Conservation (phyloP, 257 asterid genomes). For the Fraxinus anomala region DNA sequence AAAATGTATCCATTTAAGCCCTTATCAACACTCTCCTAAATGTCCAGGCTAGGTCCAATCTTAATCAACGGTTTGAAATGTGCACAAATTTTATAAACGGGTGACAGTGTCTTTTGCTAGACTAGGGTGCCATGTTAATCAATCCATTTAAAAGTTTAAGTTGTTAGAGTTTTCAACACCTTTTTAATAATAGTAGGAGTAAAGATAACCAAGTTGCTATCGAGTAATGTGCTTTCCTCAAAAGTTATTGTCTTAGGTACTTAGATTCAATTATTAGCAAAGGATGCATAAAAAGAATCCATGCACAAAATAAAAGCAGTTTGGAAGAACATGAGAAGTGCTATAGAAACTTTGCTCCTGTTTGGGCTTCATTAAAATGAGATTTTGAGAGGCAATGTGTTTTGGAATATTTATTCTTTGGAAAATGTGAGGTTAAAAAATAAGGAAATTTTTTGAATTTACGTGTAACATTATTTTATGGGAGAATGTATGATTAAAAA, state of each 20-base stretch:
- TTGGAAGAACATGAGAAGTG: no score
- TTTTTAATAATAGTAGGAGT: background rate
- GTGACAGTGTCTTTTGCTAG: background rate
- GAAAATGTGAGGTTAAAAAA: no score
- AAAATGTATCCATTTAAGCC: background rate
- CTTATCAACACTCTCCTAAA: background rate
- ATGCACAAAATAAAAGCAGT: background rate
- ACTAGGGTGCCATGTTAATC: background rate
- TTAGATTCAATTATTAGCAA: background rate
- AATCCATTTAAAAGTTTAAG: background rate
- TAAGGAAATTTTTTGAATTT: no score
- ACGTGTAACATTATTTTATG: no score
- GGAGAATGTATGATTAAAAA: no score
- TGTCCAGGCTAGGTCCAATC: background rate
- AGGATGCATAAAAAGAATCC: background rate
- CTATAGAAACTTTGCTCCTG: no score
- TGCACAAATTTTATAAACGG: background rate
- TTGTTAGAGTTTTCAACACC: background rate
- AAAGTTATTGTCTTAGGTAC: background rate
- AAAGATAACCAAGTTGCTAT: background rate
- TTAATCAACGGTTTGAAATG: background rate
- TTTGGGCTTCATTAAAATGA: no score
- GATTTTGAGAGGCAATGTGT: no score
- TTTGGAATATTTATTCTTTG: no score
- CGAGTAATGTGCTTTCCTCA: background rate